phyloP scores from a whole-genome alignment of 2,329 filamentous ascomycete species.

The Pseudohalonectria lignicola region DNA sequence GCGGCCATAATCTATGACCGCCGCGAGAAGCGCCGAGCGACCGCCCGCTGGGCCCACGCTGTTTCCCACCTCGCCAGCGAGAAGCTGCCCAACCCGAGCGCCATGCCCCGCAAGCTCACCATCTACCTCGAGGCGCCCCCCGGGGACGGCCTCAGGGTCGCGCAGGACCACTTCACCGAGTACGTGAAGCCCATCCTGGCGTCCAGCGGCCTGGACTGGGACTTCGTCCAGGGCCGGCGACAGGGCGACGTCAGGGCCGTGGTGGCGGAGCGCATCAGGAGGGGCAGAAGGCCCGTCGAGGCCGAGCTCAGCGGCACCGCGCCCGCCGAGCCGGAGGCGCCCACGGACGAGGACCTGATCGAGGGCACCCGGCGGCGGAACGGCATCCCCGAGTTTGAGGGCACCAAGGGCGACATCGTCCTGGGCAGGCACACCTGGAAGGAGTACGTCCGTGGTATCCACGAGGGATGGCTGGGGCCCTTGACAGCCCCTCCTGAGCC shows the following conservation, averaged over 20 bases:
- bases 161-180: slow-evolving; percentile 92
- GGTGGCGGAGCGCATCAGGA: slow-evolving; percentile 75
- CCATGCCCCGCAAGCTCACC: slow-evolving; percentile 73
- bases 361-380: slow-evolving; percentile 52
- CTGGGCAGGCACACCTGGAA: slow-evolving; percentile 94
- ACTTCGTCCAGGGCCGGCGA: slow-evolving; percentile 82
- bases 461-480: slow-evolving; percentile 94
- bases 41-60: slow-evolving; percentile 74
- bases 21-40: slow-evolving; percentile 74
- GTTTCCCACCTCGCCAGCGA: slow-evolving; percentile 79
- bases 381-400: slow-evolving; percentile 61
- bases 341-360: slow-evolving; percentile 48
- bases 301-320: slow-evolving; percentile 22
- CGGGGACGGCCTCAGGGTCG: slow-evolving; percentile 68
- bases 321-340: slow-evolving; percentile 30
- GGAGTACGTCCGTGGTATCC: slow-evolving; percentile 84
- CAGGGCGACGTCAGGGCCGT: slow-evolving; percentile 89
- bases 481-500: slow-evolving; percentile 47
- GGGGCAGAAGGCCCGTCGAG: slow-evolving; percentile 50
- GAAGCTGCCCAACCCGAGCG: slow-evolving; percentile 52
- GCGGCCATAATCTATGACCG: slow-evolving; percentile 84
- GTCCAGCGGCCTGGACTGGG: slow-evolving; percentile 86
- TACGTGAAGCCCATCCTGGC: slow-evolving; percentile 91
- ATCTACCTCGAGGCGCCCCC: slow-evolving; percentile 81
- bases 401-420: slow-evolving; percentile 72